Evolutionary conservation across 768 basidiomycete species (phyloP).

Genomic region (Amanita jacksonii): DNA sequence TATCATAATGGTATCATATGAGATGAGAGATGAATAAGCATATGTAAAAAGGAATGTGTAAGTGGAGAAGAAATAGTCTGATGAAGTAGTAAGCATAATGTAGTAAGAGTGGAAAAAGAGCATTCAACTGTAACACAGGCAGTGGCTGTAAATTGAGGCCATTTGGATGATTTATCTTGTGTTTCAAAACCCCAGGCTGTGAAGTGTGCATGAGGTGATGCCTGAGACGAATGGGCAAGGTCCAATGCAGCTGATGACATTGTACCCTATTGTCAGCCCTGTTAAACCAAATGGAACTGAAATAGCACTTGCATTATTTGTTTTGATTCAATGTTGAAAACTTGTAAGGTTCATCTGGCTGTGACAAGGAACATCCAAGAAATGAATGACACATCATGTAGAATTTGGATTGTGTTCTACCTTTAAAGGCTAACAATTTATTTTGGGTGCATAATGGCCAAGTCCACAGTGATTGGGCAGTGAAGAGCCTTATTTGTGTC

Average conservation of each 20-base stretch:
- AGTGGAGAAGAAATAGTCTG: too few relatives aligned
- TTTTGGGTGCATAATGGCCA: conserved; percentile 95
- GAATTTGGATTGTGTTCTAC: conserved; percentile 29
- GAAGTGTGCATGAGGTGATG: conserved; percentile 57
- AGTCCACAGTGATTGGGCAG: conserved; percentile 95
- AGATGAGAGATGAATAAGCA: too few relatives aligned
- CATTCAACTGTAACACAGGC: too few relatives aligned
- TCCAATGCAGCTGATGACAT: conserved; percentile 92
- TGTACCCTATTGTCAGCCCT: conserved; percentile 43
- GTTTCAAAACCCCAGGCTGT: conserved; percentile 42
- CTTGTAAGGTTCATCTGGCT: conserved; percentile 92
- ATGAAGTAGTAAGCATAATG: too few relatives aligned
- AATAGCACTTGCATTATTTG: conserved; percentile 86
- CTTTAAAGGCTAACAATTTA: conserved; percentile 95
- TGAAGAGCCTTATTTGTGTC: conserved; percentile 97
- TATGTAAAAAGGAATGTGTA: too few relatives aligned
- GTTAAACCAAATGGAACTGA: conserved; percentile 1
- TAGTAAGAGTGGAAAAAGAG: too few relatives aligned
- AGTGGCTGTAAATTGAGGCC: conserved; percentile 79
- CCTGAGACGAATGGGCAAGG: conserved; percentile 82
- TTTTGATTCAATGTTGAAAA: conserved; percentile 97
- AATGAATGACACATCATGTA: conserved; percentile 6
- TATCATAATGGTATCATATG: too few relatives aligned
- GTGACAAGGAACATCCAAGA: conserved; percentile 10
- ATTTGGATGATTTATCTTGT: conserved; percentile 76